phyloP scores from a whole-genome alignment of 2,329 filamentous ascomycete species.

The Beauveria medogensis region DNA sequence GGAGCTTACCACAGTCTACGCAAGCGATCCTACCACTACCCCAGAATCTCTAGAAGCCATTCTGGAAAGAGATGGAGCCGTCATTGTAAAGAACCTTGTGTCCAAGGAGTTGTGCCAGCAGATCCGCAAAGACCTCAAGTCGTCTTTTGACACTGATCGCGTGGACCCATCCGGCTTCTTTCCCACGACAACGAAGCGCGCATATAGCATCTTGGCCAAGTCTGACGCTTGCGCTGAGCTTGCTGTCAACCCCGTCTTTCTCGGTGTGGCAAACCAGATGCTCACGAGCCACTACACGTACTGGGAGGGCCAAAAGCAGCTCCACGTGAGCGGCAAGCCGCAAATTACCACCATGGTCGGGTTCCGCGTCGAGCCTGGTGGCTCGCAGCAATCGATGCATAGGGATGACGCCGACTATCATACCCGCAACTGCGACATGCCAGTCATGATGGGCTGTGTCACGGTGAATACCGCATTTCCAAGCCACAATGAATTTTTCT shows the following conservation, averaged over 20 bases:
- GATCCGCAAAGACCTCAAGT: constrained; percentile 29
- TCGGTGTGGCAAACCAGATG: constrained; percentile 25
- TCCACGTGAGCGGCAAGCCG: constrained; percentile 26
- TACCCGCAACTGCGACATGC: constrained; percentile 24
- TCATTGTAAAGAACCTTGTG: constrained; percentile 30
- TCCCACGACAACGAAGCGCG: constrained; percentile 30
- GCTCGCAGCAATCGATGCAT: constrained; percentile 30
- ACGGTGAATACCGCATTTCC: constrained; percentile 13
- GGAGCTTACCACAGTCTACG: constrained; percentile 15
- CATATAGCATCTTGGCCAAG: constrained; percentile 28
- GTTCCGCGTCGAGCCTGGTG: constrained; percentile 32
- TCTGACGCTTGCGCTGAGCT: constrained; percentile 31
- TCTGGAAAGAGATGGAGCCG: constrained; percentile 25
- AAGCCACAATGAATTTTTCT: not conserved
- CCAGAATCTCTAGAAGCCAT: constrained; percentile 16
- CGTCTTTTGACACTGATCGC: constrained; percentile 28
- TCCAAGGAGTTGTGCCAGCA: constrained; percentile 22
- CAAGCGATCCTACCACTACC: constrained; percentile 16
- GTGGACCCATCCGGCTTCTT: constrained; percentile 32
- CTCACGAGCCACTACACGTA: constrained; percentile 28
- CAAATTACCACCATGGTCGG: constrained; percentile 28
- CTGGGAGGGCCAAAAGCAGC: constrained; percentile 26
- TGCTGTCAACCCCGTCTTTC: constrained; percentile 26
- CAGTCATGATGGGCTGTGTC: constrained; percentile 31
- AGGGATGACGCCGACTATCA: constrained; percentile 26